Evolutionary conservation across 371 early-diverging fungal genomes (phyloP).

Genomic region (Rhizopus stolonifer): DNA sequence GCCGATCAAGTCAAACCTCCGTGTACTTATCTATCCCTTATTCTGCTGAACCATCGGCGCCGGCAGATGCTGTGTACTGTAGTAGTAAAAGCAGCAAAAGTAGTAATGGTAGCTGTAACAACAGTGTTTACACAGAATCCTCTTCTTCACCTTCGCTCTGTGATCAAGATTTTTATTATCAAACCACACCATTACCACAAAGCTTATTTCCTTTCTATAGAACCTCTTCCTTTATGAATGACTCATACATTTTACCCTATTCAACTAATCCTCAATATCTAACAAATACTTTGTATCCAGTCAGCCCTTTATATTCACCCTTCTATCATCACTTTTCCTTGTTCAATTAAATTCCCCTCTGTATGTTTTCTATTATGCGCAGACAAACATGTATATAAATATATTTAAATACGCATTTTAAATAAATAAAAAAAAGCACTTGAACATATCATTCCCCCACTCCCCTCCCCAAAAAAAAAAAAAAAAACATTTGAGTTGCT

Average conservation of each 20-base stretch:
- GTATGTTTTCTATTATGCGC: neutral
- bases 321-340: neutral
- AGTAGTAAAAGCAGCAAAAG: neutral
- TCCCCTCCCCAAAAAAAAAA: no score
- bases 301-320: neutral
- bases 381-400: no score
- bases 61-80: neutral
- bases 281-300: neutral
- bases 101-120: neutral
- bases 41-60: neutral
- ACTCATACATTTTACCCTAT: neutral
- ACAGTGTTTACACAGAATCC: neutral
- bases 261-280: neutral
- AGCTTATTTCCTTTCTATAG: neutral
- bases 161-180: neutral
- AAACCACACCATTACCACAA: neutral
- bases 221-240: neutral
- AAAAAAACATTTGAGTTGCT: no score
- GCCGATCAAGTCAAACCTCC: neutral
- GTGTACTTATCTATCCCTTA: neutral
- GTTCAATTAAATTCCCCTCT: neutral
- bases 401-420: no score
- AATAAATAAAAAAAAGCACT: no score
- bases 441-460: no score
- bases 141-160: neutral